Percentiles rank a stretch among this genome's conserved stretches.
These are phyloP conservation scores for Forsythia viridissima DNA, from an alignment of 257 asterid genomes.

Conservation along the genomic window DNA sequence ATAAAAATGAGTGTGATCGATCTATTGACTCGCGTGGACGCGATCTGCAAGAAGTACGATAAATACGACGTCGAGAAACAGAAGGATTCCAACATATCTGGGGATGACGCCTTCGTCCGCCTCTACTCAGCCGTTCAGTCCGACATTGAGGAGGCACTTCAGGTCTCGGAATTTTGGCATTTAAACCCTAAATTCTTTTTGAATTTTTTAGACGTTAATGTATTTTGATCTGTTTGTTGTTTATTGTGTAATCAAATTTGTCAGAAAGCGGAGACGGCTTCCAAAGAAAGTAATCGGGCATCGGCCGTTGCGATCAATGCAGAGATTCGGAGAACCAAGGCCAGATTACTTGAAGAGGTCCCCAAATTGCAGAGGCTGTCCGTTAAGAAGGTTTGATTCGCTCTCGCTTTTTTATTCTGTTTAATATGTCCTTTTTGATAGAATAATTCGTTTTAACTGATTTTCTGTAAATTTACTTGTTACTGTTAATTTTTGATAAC, in stretches of 20 bases:
- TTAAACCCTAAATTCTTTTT: not conserved
- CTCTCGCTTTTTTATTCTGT: not conserved
- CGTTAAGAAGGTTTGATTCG: slow-evolving; percentile 62
- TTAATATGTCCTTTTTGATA: not conserved
- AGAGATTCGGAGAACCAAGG: slow-evolving; percentile 90
- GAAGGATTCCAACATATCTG: slow-evolving; percentile 80
- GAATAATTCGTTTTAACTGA: not conserved
- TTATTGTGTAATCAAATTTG: not conserved
- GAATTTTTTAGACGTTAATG: slow-evolving; percentile 7
- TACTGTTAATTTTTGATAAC: not conserved
- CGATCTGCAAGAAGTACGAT: slow-evolving; percentile 97
- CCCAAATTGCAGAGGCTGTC: slow-evolving; percentile 95
- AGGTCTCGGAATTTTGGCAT: slow-evolving; percentile 37
- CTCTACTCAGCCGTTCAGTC: slow-evolving; percentile 76
- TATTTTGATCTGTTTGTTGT: slow-evolving; percentile 9
- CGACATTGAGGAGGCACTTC: slow-evolving; percentile 86
- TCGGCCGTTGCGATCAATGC: slow-evolving; percentile 90
- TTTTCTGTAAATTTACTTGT: not conserved
- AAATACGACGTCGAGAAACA: slow-evolving; percentile 75
- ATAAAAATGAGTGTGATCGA: slow-evolving; percentile 86
- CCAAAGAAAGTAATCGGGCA: slow-evolving; percentile 80
- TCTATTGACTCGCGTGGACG: slow-evolving; percentile 82
- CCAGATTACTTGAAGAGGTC: slow-evolving; percentile 77
- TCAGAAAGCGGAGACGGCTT: slow-evolving; percentile 85
- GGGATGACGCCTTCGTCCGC: slow-evolving; percentile 95